These are phyloP conservation scores for Athelia psychrophila DNA, from an alignment of 1,284 basidiomycete species.

Conservation along the genomic window DNA sequence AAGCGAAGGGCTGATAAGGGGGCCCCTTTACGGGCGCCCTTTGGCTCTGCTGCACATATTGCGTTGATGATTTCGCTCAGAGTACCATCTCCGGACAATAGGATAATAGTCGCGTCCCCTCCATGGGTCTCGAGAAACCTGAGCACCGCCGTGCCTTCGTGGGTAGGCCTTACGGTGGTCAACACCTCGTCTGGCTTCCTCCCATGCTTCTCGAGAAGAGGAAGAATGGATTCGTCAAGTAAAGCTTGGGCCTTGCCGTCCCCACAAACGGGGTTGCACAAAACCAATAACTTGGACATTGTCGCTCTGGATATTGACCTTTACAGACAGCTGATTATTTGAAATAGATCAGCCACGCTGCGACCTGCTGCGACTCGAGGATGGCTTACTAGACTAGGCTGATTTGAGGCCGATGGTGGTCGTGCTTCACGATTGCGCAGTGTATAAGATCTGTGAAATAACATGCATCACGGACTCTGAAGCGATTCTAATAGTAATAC, in stretches of 20 bases:
- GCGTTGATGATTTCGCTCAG: conserved; percentile 81
- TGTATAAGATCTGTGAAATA: too few species aligned
- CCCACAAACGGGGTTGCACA: conserved; percentile 48
- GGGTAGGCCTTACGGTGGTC: conserved; percentile 48
- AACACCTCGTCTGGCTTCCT: conserved; percentile 38
- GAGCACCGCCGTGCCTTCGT: conserved; percentile 58
- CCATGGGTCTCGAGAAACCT: conserved; percentile 32
- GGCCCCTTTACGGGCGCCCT: conserved; percentile 13
- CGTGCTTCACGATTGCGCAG: too few species aligned
- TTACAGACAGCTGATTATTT: neutral
- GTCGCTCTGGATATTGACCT: neutral
- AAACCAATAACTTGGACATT: conserved; percentile 13
- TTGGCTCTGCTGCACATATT: conserved; percentile 35
- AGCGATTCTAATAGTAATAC: too few species aligned
- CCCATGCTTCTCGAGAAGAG: conserved; percentile 49
- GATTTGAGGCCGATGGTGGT: too few species aligned
- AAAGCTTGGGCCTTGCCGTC: conserved; percentile 40
- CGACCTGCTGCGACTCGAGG: too few species aligned
- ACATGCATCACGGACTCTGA: too few species aligned
- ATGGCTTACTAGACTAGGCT: too few species aligned
- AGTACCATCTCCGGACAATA: conserved; percentile 90
- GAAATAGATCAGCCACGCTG: neutral
- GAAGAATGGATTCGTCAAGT: conserved; percentile 59
- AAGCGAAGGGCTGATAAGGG: conserved; percentile 31
- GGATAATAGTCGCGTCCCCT: conserved; percentile 45